Conservation (phyloP, 1,284 basidiomycete genomes). For the Neolentinus lepideus region DNA sequence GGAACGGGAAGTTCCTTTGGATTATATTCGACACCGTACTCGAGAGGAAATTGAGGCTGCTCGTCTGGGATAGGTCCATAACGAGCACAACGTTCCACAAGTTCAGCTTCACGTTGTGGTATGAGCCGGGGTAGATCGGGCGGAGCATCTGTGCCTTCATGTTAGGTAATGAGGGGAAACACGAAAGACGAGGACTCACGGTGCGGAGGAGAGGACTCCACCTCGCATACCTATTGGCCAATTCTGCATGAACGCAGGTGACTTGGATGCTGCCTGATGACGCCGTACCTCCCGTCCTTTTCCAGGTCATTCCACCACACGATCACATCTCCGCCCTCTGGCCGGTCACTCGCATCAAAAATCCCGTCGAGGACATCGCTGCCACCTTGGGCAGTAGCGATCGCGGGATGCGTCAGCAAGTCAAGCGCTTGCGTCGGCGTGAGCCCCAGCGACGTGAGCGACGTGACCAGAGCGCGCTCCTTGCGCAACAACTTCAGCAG, state of each 20-base stretch:
- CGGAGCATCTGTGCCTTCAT: conserved; percentile 49
- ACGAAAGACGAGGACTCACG: conserved; percentile 27
- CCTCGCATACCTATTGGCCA: conserved; percentile 28
- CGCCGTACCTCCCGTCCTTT: conserved; percentile 61
- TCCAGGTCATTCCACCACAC: conserved; percentile 90
- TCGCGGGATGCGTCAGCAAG: conserved; percentile 58
- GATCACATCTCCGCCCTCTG: conserved; percentile 70
- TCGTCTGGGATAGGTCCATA: conserved; percentile 66
- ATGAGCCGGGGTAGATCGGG: conserved; percentile 68
- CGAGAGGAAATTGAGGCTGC: conserved; percentile 55
- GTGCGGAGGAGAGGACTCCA: conserved; percentile 44
- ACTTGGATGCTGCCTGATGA: neutral
- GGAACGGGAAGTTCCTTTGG: conserved; percentile 63
- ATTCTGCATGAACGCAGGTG: too few species aligned
- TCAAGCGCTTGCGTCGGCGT: conserved; percentile 58
- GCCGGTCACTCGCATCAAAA: conserved; percentile 85
- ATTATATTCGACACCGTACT: conserved; percentile 65
- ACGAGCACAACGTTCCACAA: conserved; percentile 76
- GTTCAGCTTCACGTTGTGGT: conserved; percentile 68
- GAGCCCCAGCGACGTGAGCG: conserved; percentile 59
- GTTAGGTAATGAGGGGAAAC: neutral
- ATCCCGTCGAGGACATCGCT: conserved; percentile 62
- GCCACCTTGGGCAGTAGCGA: conserved; percentile 42
- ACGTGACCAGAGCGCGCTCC: conserved; percentile 62
- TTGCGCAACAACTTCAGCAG: conserved; percentile 66